A percentile compares a stretch with the other conserved stretches of the same genome.
Evolutionary conservation across 1,139 yeast species (phyloP).

Genomic region (Schwanniomyces etchellsii): DNA sequence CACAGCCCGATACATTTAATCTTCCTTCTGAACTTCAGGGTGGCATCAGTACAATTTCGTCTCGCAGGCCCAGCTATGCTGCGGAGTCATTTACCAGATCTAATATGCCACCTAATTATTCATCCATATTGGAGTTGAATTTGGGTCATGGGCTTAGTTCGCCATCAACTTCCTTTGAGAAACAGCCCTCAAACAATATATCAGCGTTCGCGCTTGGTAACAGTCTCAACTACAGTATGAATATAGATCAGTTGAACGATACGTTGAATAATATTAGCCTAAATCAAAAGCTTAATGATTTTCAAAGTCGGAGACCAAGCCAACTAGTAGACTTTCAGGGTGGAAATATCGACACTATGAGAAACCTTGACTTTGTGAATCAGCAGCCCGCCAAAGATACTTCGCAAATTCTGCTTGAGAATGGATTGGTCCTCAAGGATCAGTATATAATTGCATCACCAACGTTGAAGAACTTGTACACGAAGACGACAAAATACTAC

Average conservation of each 20-base stretch:
- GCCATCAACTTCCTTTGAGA: conserved; percentile 1
- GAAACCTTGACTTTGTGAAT: conserved; percentile 1
- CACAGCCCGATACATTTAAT: conserved; percentile 26
- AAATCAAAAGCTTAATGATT: conserved; percentile 33
- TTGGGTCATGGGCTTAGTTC: conserved; percentile 2
- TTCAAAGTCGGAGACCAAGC: conserved; percentile 42
- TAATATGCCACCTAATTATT: conserved; percentile 3
- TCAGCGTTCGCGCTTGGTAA: conserved; percentile 14
- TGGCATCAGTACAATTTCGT: conserved; percentile 54
- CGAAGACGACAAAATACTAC: conserved; percentile 43
- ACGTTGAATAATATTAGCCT: conserved; percentile 31
- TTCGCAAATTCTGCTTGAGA: conserved; percentile 37
- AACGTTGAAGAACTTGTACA: conserved; percentile 38
- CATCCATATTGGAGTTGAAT: conserved; percentile 2
- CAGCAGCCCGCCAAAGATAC: conserved; percentile 1
- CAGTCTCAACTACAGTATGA: conserved; percentile 9
- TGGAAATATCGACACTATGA: conserved; percentile 1
- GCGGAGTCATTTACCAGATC: conserved; percentile 53
- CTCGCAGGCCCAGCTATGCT: conserved; percentile 61
- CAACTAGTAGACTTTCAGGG: conserved; percentile 30
- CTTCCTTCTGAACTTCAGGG: conserved; percentile 60
- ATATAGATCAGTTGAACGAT: conserved; percentile 27
- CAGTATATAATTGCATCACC: conserved; percentile 50
- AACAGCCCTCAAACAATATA: background rate
- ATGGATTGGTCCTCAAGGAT: conserved; percentile 49